Base-by-base conservation (phyloP, 371 early-diverging fungal genomes). In the Mucor velutinosus region DNA sequence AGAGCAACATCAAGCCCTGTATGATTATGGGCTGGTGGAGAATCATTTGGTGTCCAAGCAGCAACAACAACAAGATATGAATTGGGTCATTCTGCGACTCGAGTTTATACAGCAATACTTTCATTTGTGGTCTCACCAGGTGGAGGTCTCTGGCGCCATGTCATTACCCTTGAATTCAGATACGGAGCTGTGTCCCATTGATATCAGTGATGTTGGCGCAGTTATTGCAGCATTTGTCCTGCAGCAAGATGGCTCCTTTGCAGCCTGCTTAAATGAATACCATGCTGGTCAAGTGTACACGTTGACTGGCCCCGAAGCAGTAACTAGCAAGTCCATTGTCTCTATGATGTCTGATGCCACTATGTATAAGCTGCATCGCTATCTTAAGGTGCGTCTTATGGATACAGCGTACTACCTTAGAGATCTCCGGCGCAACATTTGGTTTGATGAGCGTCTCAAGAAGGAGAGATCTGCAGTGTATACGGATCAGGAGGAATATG, bases 401-500 rank as follows among this genome's bases (percentile, higher is more conserved):
- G 82, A 82, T 53, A 63, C 74, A 4, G 56, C 43, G 0, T 77
- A 69, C 33, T 82, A 82, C 55, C 47, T 82, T 14, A 37, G 70
- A 19, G 65, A 71, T 11, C 56, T 82, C 8, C 37, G 66, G 4
- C 66, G 56, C 21, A 73, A 82, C 43, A 77, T 82, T 23, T 79
- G 79, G 79, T 79, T 79, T 56, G 76, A 82, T 65, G 78, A 77
- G 14, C 74, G 82, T 21, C 32, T 82, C 41, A 82, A 82, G 58
- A 74, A 68, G 19, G 82, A 82, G 49, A 55, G 58, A 7, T 56
- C 66, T 1, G 68, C 69, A 43, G 67, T 71, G 1, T 81, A 77
- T 32, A 59, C 68, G 19, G 75, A 75, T 4, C 58, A 27, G 7
- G 60, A 69, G 14, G 73, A 65, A 6, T 65, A 69, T 41, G 66